Evolutionary conservation across 306 rosid genomes (phyloP), one percentile per base, ranked within the genome.

Genomic region (Dryas drummondii): DNA sequence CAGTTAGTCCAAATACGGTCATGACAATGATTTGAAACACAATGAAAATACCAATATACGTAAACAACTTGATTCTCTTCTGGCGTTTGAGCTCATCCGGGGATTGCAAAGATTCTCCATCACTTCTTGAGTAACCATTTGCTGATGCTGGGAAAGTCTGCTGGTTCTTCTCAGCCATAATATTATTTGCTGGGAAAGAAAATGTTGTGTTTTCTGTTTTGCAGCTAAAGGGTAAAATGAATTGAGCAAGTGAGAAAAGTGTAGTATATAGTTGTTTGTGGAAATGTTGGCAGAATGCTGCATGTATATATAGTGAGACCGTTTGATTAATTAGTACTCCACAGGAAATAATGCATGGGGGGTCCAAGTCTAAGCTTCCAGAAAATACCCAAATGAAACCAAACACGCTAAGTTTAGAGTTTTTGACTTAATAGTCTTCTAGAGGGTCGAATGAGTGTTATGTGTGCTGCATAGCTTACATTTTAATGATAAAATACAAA

Each of bases 61-160:
- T 42, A n/a, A 11, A 13, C 9, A 65, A 6, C 7, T 67, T 76
- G 40, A 27, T 76, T 56, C 51, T 32, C n/a, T 76, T 56, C 49
- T 46, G 17, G 27, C 68, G 68, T 14, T 68, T 46, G 9, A 76
- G 80, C 73, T 76, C 74, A 8, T 66, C 42, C 3, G 57, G 4
- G 9, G 71, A 64, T 5, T 26, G 9, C 66, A 32, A 15, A 22
- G 76, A 56, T 19, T 56, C 66, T 14, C 44, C 55, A 45, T 71
- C 76, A 19, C 4, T 71, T 71, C 59, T 68, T 7, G 68, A 6
- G 17, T 63, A 17, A 15, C 45, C 45, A 63, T 4, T 63, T 41
- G 54, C n/a, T 16, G 54, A 26, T 66, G 54, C 3, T 66, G 17
- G 11, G 3, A 26, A 32, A 1, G 37, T 1, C 7, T 59, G 40